Base-by-base conservation (phyloP, 179 eudicot species). In the Corrigiola litoralis region DNA sequence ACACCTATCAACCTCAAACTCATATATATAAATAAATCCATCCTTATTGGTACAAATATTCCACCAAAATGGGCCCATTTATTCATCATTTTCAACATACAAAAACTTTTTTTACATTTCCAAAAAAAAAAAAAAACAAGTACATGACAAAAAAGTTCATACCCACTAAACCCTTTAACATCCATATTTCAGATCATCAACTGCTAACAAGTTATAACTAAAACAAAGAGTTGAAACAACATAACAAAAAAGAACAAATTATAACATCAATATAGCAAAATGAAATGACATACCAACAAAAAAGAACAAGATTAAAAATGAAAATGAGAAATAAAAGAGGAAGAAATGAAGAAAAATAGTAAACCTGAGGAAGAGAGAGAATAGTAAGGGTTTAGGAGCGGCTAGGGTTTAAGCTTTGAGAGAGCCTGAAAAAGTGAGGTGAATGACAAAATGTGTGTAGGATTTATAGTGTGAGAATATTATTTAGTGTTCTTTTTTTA, bases 341-440 rank as follows among this genome's bases (percentile, higher is more conserved):
- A 47, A 33, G 38, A 44, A 20, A 48, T 6, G 42, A 13, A 4
- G 12, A 23, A 41, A 41, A 33, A n/a, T 2, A 29, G n/a, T 33
- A 32, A 4, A 73, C 77, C 77, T 61, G 63, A 42, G 13, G 21
- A 27, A 54, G 33, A 42, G 56, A 42, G 20, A 14, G n/a, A 13
- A 21, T 20, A 18, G 58, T 27, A 44, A 50, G 64, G 62, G 61
- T 66, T 72, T 72, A 3, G 57, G 63, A 61, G 68, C 67, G 77
- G 77, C 72, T 72, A 73, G 77, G 72, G 77, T 73, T 73, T 67
- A 59, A 47, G 62, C 1, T 16, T 6, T 4, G 23, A n/a, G n/a
- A 37, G 7, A 65, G 9, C n/a, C 25, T 20, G 13, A 18, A 17
- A 34, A 34, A 13, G 55, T 6, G 11, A 9, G 4, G 5, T 52